phyloP scores from a whole-genome alignment of 106 monocot genomes.

The Dendrobium huoshanense region DNA sequence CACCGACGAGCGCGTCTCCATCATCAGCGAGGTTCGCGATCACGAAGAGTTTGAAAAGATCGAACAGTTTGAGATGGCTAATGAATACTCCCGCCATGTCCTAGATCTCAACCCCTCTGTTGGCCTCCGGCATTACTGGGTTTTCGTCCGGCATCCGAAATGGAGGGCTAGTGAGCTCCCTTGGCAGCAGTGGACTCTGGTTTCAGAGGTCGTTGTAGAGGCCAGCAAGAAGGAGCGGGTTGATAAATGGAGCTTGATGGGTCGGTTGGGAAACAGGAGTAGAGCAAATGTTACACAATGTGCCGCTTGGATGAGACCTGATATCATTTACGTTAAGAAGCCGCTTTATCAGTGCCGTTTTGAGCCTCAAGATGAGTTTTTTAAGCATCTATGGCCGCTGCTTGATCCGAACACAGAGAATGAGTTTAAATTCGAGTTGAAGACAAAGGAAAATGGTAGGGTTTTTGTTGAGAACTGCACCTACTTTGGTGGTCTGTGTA shows the following conservation, averaged over 20 bases:
- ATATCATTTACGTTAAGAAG: slow-evolving; percentile 82
- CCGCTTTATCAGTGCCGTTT: slow-evolving; percentile 92
- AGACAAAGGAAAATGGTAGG: slow-evolving; percentile 25
- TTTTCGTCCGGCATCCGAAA: slow-evolving; percentile 89
- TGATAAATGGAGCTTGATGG: slow-evolving; percentile 97
- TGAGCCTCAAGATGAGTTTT: slow-evolving; percentile 90
- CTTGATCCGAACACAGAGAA: slow-evolving; percentile 76
- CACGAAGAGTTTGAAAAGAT: slow-evolving; percentile 87
- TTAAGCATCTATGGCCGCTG: slow-evolving; percentile 54
- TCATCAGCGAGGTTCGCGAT: slow-evolving; percentile 51
- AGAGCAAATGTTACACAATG: slow-evolving; percentile 73
- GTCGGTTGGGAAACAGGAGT: slow-evolving; percentile 60
- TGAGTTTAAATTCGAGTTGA: slow-evolving; percentile 43
- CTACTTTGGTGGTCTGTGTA: slow-evolving; percentile 85
- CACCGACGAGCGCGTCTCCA: slow-evolving; percentile 74
- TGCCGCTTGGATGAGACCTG: slow-evolving; percentile 87
- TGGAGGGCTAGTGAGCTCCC: slow-evolving; percentile 58
- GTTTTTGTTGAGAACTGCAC: slow-evolving; percentile 33
- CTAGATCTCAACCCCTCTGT: slow-evolving; percentile 25
- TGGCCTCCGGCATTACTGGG: slow-evolving; percentile 73
- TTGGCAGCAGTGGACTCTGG: slow-evolving; percentile 94
- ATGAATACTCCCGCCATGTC: slow-evolving; percentile 47
- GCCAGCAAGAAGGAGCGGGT: slow-evolving; percentile 39
- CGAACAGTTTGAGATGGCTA: slow-evolving; percentile 78
- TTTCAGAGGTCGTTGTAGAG: slow-evolving; percentile 63